A percentile compares a stretch with the other conserved stretches of the same genome.
Evolutionary conservation across 2,329 filamentous ascomycete species (phyloP).

Genomic region (Fusarium acutatum): DNA sequence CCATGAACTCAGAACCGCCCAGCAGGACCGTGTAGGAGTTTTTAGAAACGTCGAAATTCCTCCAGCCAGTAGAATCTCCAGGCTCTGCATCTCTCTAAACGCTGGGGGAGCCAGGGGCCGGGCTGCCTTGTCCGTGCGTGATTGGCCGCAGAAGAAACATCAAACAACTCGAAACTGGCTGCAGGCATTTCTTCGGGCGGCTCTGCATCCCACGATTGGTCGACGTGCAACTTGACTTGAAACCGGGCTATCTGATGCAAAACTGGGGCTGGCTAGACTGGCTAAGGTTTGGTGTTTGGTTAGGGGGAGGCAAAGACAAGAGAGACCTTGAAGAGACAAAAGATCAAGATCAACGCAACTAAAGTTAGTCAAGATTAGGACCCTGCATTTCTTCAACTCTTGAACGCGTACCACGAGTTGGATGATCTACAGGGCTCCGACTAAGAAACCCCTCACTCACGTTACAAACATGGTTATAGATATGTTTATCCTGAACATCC

Average conservation of each 20-base stretch:
- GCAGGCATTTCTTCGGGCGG: conserved; percentile 12
- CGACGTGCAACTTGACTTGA: conserved; percentile 12
- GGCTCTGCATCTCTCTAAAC: conserved; percentile 16
- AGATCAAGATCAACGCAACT: conserved; percentile 6
- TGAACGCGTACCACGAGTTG: conserved; percentile 18
- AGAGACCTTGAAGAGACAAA: not conserved
- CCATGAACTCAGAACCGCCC: not conserved
- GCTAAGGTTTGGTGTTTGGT: not conserved
- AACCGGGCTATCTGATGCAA: conserved; percentile 32
- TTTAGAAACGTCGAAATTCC: conserved; percentile 7
- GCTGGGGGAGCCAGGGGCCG: conserved; percentile 6
- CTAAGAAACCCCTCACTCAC: conserved; percentile 4
- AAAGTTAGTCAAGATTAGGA: not conserved
- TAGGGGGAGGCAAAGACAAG: conserved; percentile 8
- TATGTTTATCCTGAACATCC: not conserved
- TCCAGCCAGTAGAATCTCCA: conserved; percentile 5
- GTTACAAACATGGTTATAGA: conserved; percentile 1
- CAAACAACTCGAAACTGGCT: conserved; percentile 28
- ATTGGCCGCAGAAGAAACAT: conserved; percentile 11
- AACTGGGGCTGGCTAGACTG: conserved; percentile 10
- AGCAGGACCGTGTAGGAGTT: not conserved
- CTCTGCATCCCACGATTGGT: conserved; percentile 21
- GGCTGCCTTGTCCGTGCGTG: not conserved
- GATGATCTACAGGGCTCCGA: conserved; percentile 6
- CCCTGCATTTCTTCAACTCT: conserved; percentile 20